Evolutionary conservation across 768 basidiomycete species (phyloP), one percentile per base, ranked within the genome.

Genomic region (Agaricus bisporus): DNA sequence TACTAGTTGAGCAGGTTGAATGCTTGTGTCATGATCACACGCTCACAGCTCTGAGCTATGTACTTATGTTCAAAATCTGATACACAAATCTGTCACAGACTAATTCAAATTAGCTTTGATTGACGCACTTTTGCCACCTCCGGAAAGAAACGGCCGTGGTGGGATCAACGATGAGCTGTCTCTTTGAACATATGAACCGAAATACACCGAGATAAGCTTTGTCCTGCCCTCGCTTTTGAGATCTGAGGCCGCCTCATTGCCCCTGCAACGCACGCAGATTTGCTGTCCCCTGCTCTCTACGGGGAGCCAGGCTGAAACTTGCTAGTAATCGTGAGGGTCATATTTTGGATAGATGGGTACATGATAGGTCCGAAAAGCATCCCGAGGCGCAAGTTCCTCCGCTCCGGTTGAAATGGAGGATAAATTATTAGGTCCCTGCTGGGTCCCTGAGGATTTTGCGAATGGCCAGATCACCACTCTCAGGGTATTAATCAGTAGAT

Each of bases 191-290:
- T 38, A 35, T n/a, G n/a, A 32, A 41, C 37, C n/a, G 29, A 22
- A 11, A 10, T 29, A 7, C 48, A 12, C 38, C n/a, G 25, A 54
- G 52, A 54, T 54, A 39, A 54, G 52, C 52, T 28, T 54, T 5
- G 52, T 41, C 4, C 36, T 39, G 39, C 12, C 12, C 47, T 32
- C 8, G 4, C 18, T 41, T 46, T n/a, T 29, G 36, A 17, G 28
- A 54, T 47, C 45, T 42, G 41, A 43, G 50, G 48, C 37, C 20
- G 20, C 12, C n/a, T n/a, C 29, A 8, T n/a, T n/a, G 15, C 15
- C 44, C 38, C 51, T 36, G 51, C 17, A 17, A 46, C 29, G 11
- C 44, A 17, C 43, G 51, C 51, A 53, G 43, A 46, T 53, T 53
- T 53, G 51, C 36, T 45, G 17, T 37, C 51, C 25, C 51, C 51